Base-by-base conservation (phyloP, 2,329 filamentous ascomycete species). In the Botrytis byssoidea region DNA sequence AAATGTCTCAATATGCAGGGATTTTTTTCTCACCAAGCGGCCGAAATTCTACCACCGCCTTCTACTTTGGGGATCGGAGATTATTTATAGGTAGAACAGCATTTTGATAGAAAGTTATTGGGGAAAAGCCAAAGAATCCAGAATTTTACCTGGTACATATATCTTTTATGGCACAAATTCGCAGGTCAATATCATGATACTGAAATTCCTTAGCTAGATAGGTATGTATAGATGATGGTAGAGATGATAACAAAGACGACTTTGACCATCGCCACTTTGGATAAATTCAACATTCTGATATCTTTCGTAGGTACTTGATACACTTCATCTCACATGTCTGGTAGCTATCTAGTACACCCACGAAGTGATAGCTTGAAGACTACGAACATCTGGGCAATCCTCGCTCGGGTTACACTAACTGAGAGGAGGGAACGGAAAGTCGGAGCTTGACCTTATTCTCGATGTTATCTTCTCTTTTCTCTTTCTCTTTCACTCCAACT, bases 1-100 rank as follows among this genome's bases (percentile, higher is more conserved):
- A 40, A 40, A 44, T 40, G 48, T 69, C 51, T 57, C 16, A 61
- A 44, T 42, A 37, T 37, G 61, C 35, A 46, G 40, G 68, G 55
- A 59, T 37, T 65, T 68, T 68, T 68, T 68, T 68, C 48, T 57
- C 48, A 57, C 48, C 66, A 42, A 68, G 66, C 65, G 66, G 66
- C 35, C 48, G n/a, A 57, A 8, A 42, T 57, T 68, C 48, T 68
- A 37, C 66, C 66, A 68, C 66, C 66, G 66, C 66, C 66, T 68
- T 22, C 66, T 16, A 8, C 48, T 40, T 57, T 3, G 16, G 22
- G 18, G 2, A 7, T 12, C 18, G 25, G 16, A 16, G 35, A 68
- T 55, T 55, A 42, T 63, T 37, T 25, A 6, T 12, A 42, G 22
- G 60, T 29, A 3, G 37, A 22, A 42, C 60, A 12, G 25, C 37